phyloP scores from a whole-genome alignment of 495 filamentous ascomycete species.

The Hamigera avellanea region DNA sequence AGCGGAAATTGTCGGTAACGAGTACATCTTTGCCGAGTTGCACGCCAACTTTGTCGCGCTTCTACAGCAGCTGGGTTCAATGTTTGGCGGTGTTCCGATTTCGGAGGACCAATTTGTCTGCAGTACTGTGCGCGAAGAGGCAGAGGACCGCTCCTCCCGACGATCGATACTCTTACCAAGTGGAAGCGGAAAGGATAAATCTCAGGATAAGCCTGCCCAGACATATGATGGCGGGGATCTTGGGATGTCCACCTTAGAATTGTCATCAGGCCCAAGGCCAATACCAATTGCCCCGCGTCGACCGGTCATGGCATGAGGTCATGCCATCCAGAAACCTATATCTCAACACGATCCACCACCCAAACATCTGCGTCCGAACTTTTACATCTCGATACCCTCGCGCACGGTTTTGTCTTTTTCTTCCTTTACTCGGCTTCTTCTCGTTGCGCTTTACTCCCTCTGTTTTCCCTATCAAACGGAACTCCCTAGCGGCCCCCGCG shows the following conservation, averaged over 20 bases:
- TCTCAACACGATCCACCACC: slow-evolving; percentile 7
- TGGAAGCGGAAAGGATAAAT: slow-evolving; percentile 1
- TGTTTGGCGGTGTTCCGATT: slow-evolving; percentile 33
- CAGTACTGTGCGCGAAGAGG: slow-evolving; percentile 27
- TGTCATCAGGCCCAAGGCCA: slow-evolving; percentile 29
- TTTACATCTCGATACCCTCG: not conserved
- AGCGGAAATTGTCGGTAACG: slow-evolving; percentile 75
- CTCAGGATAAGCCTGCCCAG: slow-evolving; percentile 10
- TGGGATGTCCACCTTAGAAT: slow-evolving; percentile 24
- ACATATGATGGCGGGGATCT: slow-evolving; percentile 22
- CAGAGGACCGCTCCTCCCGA: slow-evolving; percentile 10
- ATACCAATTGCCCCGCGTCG: slow-evolving; percentile 33
- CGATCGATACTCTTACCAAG: slow-evolving; percentile 4
- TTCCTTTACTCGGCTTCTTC: not conserved
- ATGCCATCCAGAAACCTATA: slow-evolving; percentile 9
- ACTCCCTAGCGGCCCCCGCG: not conserved
- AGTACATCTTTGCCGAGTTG: slow-evolving; percentile 79
- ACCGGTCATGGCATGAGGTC: slow-evolving; percentile 24
- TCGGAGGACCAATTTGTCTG: slow-evolving; percentile 35
- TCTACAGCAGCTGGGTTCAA: slow-evolving; percentile 50
- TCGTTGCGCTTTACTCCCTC: not conserved
- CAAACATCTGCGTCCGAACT: not conserved
- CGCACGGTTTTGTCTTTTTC: not conserved
- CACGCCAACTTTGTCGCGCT: slow-evolving; percentile 70
- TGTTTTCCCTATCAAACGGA: not conserved